A percentile compares a stretch with the other conserved stretches of the same genome.
phyloP scores from a whole-genome alignment of 2,329 filamentous ascomycete genomes.

The Aspergillus ibericus region DNA sequence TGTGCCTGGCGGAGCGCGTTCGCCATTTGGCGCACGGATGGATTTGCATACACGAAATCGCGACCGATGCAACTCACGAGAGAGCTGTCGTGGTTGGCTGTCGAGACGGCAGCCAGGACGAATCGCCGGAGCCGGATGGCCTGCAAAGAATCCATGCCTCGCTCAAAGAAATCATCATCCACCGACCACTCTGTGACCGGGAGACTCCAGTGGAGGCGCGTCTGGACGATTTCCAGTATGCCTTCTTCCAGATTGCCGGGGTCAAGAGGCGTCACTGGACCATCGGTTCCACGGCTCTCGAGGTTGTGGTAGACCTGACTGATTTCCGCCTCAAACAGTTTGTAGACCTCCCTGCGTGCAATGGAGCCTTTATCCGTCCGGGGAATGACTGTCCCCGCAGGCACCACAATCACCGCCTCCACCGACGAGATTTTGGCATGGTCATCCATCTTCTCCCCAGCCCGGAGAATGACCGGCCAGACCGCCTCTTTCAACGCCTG shows the following conservation, averaged over 20 bases:
- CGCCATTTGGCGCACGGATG: background rate
- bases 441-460: background rate
- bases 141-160: background rate
- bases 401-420: background rate
- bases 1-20: background rate
- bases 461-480: constrained; percentile 2
- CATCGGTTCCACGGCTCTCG: background rate
- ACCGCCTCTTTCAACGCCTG: background rate
- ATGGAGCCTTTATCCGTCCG: constrained; percentile 9
- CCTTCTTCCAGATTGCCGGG: background rate
- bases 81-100: background rate
- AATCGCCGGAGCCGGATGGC: background rate
- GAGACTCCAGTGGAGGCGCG: background rate
- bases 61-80: background rate
- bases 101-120: background rate
- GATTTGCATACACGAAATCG: background rate
- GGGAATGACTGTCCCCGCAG: background rate
- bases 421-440: constrained; percentile 2
- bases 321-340: constrained; percentile 1
- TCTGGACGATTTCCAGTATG: background rate
- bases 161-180: background rate
- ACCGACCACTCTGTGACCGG: background rate
- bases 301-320: background rate
- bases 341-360: constrained; percentile 5
- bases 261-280: background rate